Base-by-base conservation (phyloP, 2,329 filamentous ascomycete species). In the Claviceps sp. region DNA sequence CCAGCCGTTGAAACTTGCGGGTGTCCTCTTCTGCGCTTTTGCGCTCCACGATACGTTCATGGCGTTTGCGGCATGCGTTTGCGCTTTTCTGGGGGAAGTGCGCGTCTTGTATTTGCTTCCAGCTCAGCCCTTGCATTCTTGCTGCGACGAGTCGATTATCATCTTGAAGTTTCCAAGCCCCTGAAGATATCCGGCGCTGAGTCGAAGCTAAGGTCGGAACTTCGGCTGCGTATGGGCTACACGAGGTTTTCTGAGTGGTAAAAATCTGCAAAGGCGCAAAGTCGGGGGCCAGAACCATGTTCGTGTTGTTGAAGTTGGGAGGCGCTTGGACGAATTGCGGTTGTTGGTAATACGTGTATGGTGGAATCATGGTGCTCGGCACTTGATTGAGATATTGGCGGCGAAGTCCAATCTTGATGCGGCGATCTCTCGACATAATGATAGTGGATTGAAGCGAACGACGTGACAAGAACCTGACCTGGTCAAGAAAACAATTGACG, bases 401-500 rank as follows among this genome's bases (percentile, higher is more conserved):
- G 45, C 63, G 63, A 13, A 61, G 56, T 48, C 52, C 59, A 60
- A 69, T 73, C 45, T 69, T 62, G 52, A 65, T 66, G 54, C 70
- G 67, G 8, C 64, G 65, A 58, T 74, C 70, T 60, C 71, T 74
- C 51, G 73, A 69, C 73, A 75, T 75, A 58, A 59, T 68, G 59
- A 57, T 48, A n/a, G 5, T n/a, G 20, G 4, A 22, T 22, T 14
- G 16, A 48, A 43, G 47, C 22, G 13, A 20, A 26, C n/a, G 22
- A 40, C 26, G n/a, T 6, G 42, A 20, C 6, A 34, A 50, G 2
- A 40, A 30, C 8, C 26, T 18, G 14, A 34, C n/a, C 9, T 8
- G 37, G 20, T n/a, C 20, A 26, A 44, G 13, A 44, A 30, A 30
- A n/a, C 42, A 24, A 22, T 16, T 26, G 42, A 26, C 13, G n/a